Base-by-base conservation (phyloP, 1,139 yeast genomes). In the Saccharomyces hybrid region DNA sequence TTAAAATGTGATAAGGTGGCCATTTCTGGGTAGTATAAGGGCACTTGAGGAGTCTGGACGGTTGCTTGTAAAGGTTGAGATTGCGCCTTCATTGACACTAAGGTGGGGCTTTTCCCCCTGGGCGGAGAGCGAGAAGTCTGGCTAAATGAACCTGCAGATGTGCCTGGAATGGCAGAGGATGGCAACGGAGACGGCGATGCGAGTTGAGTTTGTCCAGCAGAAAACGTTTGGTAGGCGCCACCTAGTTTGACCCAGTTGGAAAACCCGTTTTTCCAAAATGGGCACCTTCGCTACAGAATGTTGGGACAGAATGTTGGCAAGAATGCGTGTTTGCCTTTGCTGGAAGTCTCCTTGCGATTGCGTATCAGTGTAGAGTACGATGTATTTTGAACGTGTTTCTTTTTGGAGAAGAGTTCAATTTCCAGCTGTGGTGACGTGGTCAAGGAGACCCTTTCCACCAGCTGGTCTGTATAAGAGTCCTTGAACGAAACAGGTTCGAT, bases 401-500 rank as follows among this genome's bases (percentile, higher is more conserved):
- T 11, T 73, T 69, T 48, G 73, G 73, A 72, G 62, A 88, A 86
- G 46, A 75, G 61, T 1, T 64, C 64, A 57, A 76, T 78, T 62
- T 86, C 89, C 2, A 60, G 69, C 5, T 75, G 73, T 0, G 88
- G 81, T 7, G 85, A 71, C 8, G 75, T 73, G 38, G 80, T 66
- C 42, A 79, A 72, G 31, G 89, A 72, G 16, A 78, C 69, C 32
- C 76, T 78, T 61, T 84, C 86, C 38, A 88, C 69, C 53, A 83
- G 87, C 51, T 70, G 74, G 60, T 84, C 90, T 2, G 77, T 75
- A 58, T 77, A 73, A n/a, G 71, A 71, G 2, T 72, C 66, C 16
- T 76, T 67, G 42, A 79, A 69, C 4, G 80, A 73, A 2, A 79
- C 71, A 0, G 96, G 96, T 52, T 86, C 95, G 14, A 88, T 78